Evolutionary conservation across 495 filamentous ascomycete species (phyloP), one percentile per base, ranked within the genome.

Genomic region (Gamarada debralockiae): DNA sequence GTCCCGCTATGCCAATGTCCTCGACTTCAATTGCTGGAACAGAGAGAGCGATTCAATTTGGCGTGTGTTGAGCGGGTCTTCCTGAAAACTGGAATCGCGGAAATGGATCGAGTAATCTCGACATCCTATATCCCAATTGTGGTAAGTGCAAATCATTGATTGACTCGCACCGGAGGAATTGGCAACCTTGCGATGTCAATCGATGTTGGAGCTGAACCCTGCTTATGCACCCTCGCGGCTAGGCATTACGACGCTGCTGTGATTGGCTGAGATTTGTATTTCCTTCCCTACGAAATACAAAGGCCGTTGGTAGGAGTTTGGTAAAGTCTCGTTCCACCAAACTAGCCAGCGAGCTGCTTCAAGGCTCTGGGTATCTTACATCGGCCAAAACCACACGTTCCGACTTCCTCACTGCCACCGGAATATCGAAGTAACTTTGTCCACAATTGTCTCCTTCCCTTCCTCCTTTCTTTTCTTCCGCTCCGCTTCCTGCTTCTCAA

Each of bases 391-490:
- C n/a, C 14, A 14, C 15, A 10, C 12, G 18, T 42, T 12, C 40
- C 15, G 20, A 15, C 36, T 33, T 41, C 25, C 5, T 55, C 54
- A 57, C 24, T 46, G 39, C 27, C 43, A 48, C 15, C 40, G 34
- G 25, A 64, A 61, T 13, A 61, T 48, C 13, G 57, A 60, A 13
- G 36, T 3, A 2, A 64, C 10, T 24, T 37, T 58, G 53, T 85
- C 81, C 15, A 63, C 67, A 34, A 76, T 47, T 13, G 77, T 79
- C 59, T 73, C 75, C 57, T 74, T 69, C 2, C 81, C 84, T 61
- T 80, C 79, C 27, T 76, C 78, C 53, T 76, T 80, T 56, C 86
- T 70, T 55, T 78, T 75, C 38, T 70, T 63, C 48, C 81, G 73
- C 38, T 79, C 77, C 55, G 78, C 72, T 0, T 76, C 77, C 59